Percentiles rank a stretch among this genome's conserved stretches.
Conservation (phyloP, 441 rosid species). For the Adansonia madagascariensis region DNA sequence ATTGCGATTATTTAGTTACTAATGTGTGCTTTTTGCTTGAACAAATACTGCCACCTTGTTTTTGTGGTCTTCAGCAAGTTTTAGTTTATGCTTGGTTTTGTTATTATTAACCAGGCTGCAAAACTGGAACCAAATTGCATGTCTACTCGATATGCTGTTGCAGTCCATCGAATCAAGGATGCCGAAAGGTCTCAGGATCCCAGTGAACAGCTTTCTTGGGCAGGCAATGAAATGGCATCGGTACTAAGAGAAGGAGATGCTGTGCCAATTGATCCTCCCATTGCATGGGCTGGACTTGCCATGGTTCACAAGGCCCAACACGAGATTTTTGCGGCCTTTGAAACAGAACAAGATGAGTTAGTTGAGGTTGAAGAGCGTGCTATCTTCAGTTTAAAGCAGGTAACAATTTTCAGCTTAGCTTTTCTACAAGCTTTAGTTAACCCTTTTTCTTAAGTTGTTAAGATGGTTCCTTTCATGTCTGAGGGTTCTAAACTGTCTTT, state of each 20-base stretch:
- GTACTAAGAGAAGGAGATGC: slow-evolving; percentile 87
- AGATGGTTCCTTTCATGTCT: background rate
- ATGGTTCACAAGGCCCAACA: slow-evolving; percentile 91
- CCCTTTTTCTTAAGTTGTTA: background rate
- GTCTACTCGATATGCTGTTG: slow-evolving; percentile 91
- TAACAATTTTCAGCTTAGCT: slow-evolving; percentile 27
- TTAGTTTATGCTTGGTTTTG: slow-evolving; percentile 16
- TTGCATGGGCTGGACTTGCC: slow-evolving; percentile 95
- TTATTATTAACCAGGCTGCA: slow-evolving; percentile 63
- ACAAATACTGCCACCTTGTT: background rate
- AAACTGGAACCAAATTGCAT: slow-evolving; percentile 89
- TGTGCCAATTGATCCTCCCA: slow-evolving; percentile 68
- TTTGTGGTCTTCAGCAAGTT: slow-evolving; percentile 18
- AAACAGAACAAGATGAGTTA: slow-evolving; percentile 57
- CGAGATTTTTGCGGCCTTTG: slow-evolving; percentile 86
- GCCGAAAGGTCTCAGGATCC: slow-evolving; percentile 94
- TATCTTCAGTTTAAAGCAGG: slow-evolving; percentile 83
- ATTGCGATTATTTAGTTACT: background rate
- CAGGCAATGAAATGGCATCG: slow-evolving; percentile 98
- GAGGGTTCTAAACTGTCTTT: slow-evolving; percentile 1
- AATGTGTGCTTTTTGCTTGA: slow-evolving; percentile 15
- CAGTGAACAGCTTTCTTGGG: slow-evolving; percentile 83
- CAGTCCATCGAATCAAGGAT: slow-evolving; percentile 86
- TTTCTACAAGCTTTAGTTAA: slow-evolving; percentile 12
- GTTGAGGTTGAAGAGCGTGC: slow-evolving; percentile 78